phyloP scores from a whole-genome alignment of 2,329 filamentous ascomycete species.

The Epichloe sibirici region DNA sequence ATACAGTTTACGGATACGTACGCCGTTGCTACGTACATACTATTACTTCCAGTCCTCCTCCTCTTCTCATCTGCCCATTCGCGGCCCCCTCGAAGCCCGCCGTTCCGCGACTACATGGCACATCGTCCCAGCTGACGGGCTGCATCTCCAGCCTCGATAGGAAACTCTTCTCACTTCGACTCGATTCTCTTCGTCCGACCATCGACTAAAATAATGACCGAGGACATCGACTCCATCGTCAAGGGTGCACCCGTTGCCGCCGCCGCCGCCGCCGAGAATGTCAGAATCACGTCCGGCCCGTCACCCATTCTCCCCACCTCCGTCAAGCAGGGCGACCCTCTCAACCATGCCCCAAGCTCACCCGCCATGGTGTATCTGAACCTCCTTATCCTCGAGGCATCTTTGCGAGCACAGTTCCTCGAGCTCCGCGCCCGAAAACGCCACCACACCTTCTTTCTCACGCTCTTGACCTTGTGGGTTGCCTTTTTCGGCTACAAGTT shows the following conservation, averaged over 20 bases:
- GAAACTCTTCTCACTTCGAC: background rate
- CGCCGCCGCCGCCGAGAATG: slow-evolving; percentile 30
- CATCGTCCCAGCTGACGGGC: slow-evolving; percentile 1
- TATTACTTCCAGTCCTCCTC: too few relatives aligned
- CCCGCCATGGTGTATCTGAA: slow-evolving; percentile 97
- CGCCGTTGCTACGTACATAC: too few relatives aligned
- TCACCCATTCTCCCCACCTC: slow-evolving; percentile 31
- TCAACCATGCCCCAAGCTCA: slow-evolving; percentile 73
- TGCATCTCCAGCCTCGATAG: background rate
- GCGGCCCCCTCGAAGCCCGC: background rate
- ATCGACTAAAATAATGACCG: slow-evolving; percentile 35
- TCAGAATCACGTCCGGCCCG: slow-evolving; percentile 26
- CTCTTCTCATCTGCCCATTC: background rate
- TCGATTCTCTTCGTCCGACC: background rate
- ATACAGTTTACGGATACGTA: too few relatives aligned
- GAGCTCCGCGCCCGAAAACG: slow-evolving; percentile 76
- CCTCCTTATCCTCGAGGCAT: slow-evolving; percentile 90
- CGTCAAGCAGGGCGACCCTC: slow-evolving; percentile 50
- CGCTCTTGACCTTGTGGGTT: slow-evolving; percentile 70
- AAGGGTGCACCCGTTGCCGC: slow-evolving; percentile 66
- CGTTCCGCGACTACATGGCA: slow-evolving; percentile 1
- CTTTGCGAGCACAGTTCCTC: slow-evolving; percentile 83
- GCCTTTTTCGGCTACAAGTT: slow-evolving; percentile 77
- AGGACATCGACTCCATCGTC: slow-evolving; percentile 74
- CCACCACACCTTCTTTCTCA: slow-evolving; percentile 86